Evolutionary conservation across 768 basidiomycete genomes (phyloP), one percentile per base, ranked within the genome.

Genomic region (Cyclocybe cylindracea): DNA sequence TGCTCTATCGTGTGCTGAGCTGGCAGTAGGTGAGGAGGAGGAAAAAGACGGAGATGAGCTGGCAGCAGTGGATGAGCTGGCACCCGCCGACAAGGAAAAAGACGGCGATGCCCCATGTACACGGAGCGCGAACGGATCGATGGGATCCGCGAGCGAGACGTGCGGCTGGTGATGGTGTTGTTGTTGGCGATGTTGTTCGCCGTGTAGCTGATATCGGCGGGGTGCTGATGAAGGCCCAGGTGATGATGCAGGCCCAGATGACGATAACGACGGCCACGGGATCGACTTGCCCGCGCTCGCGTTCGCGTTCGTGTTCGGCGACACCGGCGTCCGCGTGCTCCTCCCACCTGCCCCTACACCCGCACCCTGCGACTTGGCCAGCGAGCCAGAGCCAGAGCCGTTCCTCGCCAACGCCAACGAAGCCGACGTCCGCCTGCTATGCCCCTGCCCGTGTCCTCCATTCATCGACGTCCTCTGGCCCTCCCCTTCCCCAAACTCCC

Each of bases 141-240:
- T 66, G 7, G 65, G 68, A 45, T 70, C 68, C 2, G 66, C 66
- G n/a, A 66, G 33, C 33, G 66, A 63, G 14, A 52, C 10, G 7
- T 58, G 52, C 39, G 58, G 60, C 40, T 52, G 46, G 37, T 57
- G 53, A 18, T 53, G 40, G 9, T n/a, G 14, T 51, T 39, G 43
- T 33, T 49, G 54, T 45, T 46, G 39, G 16, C 50, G 43, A 38
- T 38, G 35, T 49, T 44, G 39, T 24, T n/a, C n/a, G n/a, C n/a
- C n/a, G n/a, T n/a, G n/a, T n/a, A n/a, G n/a, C n/a, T n/a, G n/a
- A n/a, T n/a, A n/a, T n/a, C n/a, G n/a, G n/a, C n/a, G n/a, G 24
- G 24, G 24, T 24, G 3, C 24, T 24, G 5, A 24, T 24, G 24
- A 2, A 5, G 24, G 19, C 54, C 57, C 24, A 46, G 58, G 41